phyloP scores from a whole-genome alignment of 371 early-diverging fungal species.

The Mucor irregularis region DNA sequence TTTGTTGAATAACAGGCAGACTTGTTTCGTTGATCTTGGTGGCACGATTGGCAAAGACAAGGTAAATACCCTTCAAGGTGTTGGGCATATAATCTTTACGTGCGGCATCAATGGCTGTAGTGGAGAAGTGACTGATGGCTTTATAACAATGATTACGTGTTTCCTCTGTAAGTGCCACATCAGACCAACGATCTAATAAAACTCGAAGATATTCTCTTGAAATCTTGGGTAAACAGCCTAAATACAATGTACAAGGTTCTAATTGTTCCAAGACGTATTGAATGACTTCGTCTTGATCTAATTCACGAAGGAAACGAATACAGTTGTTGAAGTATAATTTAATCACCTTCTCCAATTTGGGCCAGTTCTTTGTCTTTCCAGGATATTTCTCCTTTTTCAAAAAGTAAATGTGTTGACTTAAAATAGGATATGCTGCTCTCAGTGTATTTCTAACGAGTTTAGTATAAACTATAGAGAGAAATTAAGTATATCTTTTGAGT shows the following conservation, averaged over 20 bases:
- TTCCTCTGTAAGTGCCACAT: constrained; percentile 64
- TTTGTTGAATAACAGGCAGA: constrained; percentile 74
- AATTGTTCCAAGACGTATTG: constrained; percentile 77
- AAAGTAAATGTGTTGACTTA: constrained; percentile 60
- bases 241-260: constrained; percentile 71
- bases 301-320: constrained; percentile 72
- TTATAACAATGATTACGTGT: constrained; percentile 60
- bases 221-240: constrained; percentile 82
- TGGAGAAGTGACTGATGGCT: constrained; percentile 31
- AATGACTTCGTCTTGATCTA: constrained; percentile 80
- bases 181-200: constrained; percentile 63
- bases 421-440: constrained; percentile 55
- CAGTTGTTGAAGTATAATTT: constrained; percentile 76
- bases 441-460: constrained; percentile 66
- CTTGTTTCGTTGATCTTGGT: constrained; percentile 74
- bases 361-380: constrained; percentile 74
- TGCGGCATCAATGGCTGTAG: constrained; percentile 34
- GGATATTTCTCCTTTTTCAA: constrained; percentile 53
- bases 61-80: constrained; percentile 74
- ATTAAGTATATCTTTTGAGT: no score
- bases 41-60: constrained; percentile 75
- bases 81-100: constrained; percentile 44
- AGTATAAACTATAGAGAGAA: constrained; percentile 81
- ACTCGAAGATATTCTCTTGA: constrained; percentile 79
- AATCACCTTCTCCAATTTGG: constrained; percentile 68